Base-by-base conservation (phyloP, 169 alveolate genomes). In the Toxoplasma gondii region DNA sequence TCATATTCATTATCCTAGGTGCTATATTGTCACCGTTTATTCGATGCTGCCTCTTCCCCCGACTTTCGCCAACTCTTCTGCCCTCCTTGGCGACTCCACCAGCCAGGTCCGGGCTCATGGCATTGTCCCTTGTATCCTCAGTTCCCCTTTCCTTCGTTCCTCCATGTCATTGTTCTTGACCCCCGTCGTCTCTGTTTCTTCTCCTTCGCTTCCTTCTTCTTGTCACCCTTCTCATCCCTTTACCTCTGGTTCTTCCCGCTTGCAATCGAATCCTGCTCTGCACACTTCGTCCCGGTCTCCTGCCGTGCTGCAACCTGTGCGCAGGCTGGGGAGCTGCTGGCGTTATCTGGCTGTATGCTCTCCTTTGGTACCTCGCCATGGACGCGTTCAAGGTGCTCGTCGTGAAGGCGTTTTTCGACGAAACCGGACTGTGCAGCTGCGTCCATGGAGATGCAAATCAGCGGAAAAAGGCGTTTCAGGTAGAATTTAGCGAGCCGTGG, bases 241-340 rank as follows among this genome's bases (percentile, higher is more conserved):
- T 69, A 5, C 34, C 38, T 69, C 82, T 4, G 34, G n/a, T 49
- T 49, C 58, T 49, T 12, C 58, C n/a, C n/a, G n/a, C n/a, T n/a
- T n/a, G n/a, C n/a, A n/a, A n/a, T n/a, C n/a, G n/a, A n/a, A n/a
- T 49, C 58, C 58, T 12, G 58, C 58, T 12, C 12, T 49, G 22
- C 58, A 49, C 58, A 49, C 12, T 12, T 49, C 58, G 4, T 49
- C 58, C 12, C 12, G 58, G 4, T 12, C 12, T 12, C 58, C 58
- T 49, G 58, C 22, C 58, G 4, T 2, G 4, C 41, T 80, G 53
- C 53, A 7, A 22, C 58, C 44, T 80, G 36, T 80, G 41, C 24
- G 58, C 90, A 82, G 90, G 90, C 90, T 82, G 90, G 90, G n/a
- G 39, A 36, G 69, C 53, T 9, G 29, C 90, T 5, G 90, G 90